Evolutionary conservation across 2,329 filamentous ascomycete species (phyloP).

Genomic region (Neofusicoccum cordaticola): DNA sequence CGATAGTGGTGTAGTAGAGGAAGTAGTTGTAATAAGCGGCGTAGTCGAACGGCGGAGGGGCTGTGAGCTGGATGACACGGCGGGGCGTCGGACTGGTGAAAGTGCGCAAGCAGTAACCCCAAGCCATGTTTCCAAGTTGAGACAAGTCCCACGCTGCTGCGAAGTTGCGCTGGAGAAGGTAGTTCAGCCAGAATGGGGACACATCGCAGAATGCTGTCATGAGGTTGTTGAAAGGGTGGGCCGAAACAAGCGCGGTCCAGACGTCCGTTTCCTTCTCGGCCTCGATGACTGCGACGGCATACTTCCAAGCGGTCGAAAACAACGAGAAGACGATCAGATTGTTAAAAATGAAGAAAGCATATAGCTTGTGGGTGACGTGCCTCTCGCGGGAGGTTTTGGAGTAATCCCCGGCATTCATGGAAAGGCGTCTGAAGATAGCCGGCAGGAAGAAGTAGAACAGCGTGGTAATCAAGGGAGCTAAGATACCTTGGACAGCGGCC

Average conservation of each 20-base stretch:
- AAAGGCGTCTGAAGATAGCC: conserved; percentile 84
- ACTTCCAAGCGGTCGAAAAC: conserved; percentile 78
- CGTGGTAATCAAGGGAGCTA: conserved; percentile 82
- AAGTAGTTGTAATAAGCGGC: conserved; percentile 98
- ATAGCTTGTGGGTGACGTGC: conserved; percentile 86
- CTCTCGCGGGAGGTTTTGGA: conserved; percentile 91
- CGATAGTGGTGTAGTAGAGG: conserved; percentile 87
- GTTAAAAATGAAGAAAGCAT: conserved; percentile 96
- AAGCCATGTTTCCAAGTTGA: conserved; percentile 79
- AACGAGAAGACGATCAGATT: conserved; percentile 92
- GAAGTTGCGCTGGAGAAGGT: conserved; percentile 86
- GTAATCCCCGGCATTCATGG: conserved; percentile 78
- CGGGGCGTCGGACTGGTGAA: conserved; percentile 86
- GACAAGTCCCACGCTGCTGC: conserved; percentile 92
- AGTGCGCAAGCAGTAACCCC: conserved; percentile 79
- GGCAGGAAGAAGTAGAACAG: conserved; percentile 84
- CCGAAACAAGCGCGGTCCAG: conserved; percentile 64
- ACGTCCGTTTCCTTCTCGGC: conserved; percentile 53
- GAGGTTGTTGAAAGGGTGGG: conserved; percentile 61
- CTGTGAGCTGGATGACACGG: conserved; percentile 87
- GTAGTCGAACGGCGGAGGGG: conserved; percentile 90
- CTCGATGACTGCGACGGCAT: conserved; percentile 64
- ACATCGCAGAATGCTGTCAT: conserved; percentile 76
- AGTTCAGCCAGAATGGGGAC: conserved; percentile 91
- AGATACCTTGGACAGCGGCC: conserved; percentile 89